Conservation (phyloP, 2,329 filamentous ascomycete species). For the Verticillium alfalfae region DNA sequence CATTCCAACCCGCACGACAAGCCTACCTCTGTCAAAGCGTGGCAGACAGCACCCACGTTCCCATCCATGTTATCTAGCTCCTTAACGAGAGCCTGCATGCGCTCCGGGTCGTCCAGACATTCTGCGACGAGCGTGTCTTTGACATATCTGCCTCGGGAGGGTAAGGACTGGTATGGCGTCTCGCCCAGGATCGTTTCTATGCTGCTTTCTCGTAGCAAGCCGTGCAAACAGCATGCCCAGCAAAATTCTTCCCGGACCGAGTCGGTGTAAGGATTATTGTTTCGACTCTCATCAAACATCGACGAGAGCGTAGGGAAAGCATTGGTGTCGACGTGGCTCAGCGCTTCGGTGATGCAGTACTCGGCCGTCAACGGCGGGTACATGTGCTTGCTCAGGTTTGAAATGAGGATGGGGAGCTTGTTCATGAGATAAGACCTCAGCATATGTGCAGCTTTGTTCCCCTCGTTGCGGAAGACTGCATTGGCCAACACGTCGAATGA, state of each 20-base stretch:
- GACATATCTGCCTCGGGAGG: constrained; percentile 66
- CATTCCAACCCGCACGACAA: not conserved
- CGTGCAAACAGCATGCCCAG: constrained; percentile 84
- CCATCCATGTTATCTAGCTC: constrained; percentile 88
- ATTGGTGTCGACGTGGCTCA: constrained; percentile 77
- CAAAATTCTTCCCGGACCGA: constrained; percentile 69
- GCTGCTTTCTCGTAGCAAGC: constrained; percentile 71
- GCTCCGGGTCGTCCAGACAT: constrained; percentile 70
- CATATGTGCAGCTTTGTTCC: constrained; percentile 57
- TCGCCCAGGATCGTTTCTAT: constrained; percentile 80
- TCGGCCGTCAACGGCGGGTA: constrained; percentile 70
- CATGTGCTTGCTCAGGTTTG: constrained; percentile 54
- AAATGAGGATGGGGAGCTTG: constrained; percentile 51
- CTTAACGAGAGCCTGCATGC: constrained; percentile 68
- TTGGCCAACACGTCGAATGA: constrained; percentile 89
- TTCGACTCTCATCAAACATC: constrained; percentile 56
- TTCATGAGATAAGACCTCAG: constrained; percentile 82
- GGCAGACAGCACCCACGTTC: constrained; percentile 80
- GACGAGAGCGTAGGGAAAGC: constrained; percentile 58
- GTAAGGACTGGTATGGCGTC: constrained; percentile 73
- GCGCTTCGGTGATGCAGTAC: constrained; percentile 64
- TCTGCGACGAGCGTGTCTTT: constrained; percentile 76
- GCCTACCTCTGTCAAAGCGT: constrained; percentile 66
- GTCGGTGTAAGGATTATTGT: constrained; percentile 51
- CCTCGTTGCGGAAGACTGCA: constrained; percentile 64